These are phyloP conservation scores for Tetracentron sinense DNA, from an alignment of 164 flowering plant species.

Conservation along the genomic window DNA sequence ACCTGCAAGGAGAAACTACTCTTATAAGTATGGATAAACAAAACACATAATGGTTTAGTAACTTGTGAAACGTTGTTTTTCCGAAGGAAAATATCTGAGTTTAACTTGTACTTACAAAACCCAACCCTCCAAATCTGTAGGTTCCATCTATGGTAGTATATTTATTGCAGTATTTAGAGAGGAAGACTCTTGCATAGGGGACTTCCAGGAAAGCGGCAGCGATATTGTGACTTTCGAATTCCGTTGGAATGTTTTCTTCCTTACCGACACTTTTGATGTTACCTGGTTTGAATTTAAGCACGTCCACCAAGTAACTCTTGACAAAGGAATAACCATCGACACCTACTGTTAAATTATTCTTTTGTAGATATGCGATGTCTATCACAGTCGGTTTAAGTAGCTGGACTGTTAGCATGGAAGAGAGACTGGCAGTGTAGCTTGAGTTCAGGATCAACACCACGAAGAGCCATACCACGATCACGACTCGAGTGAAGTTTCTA, in stretches of 20 bases:
- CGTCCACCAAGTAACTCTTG: constrained; percentile 8
- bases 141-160: constrained; percentile 1
- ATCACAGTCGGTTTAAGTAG: constrained; percentile 5
- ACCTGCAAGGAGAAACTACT: constrained; percentile 19
- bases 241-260: constrained; percentile 1
- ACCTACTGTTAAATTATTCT: constrained; percentile 9
- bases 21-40: too few relatives aligned
- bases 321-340: constrained; percentile 14
- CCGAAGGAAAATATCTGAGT: background rate
- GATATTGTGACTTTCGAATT: constrained; percentile 3
- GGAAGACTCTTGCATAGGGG: constrained; percentile 13
- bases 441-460: constrained; percentile 21
- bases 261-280: constrained; percentile 7
- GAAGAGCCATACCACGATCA: constrained; percentile 25
- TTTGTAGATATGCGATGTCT: background rate
- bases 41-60: too few relatives aligned
- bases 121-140: constrained; percentile 18
- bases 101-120: constrained; percentile 6
- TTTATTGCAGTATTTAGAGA: constrained; percentile 8
- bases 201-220: constrained; percentile 16
- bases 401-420: constrained; percentile 20
- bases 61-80: background rate
- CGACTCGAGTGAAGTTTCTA: constrained; percentile 19
- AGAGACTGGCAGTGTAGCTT: constrained; percentile 26
- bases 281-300: constrained; percentile 5